Base-by-base conservation (phyloP, 2,329 filamentous ascomycete species). In the Magnaporthiopsis incrustans region DNA sequence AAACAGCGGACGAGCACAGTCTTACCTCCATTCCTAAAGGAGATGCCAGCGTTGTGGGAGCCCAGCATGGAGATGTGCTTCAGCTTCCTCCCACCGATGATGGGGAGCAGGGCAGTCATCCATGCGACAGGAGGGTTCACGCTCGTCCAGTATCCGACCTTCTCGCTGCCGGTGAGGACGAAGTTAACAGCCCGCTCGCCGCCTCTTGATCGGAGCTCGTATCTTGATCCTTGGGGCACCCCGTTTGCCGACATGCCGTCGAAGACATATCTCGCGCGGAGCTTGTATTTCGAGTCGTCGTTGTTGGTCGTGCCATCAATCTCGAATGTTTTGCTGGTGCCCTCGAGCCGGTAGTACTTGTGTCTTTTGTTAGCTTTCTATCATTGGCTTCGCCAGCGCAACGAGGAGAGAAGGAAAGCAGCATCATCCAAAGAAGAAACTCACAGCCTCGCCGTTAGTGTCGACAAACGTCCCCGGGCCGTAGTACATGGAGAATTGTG, bases 31-130 rank as follows among this genome's bases (percentile, higher is more conserved):
- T 67, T 71, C 63, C 73, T 74, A 2, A 66, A 70, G 11, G 69
- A 71, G 76, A 80, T 79, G 33, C 76, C 77, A 0, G 77, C 73
- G 65, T 79, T 76, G 65, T 80, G 77, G 10, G 75, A 74, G 11
- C 77, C 77, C 15, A 77, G 77, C 72, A 80, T 76, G 62, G 72
- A 73, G 33, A 80, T 73, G 38, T 78, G 73, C 59, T 74, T 76
- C 1, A 80, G 69, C 2, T 73, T 76, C 44, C 77, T 72, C 59
- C 66, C 64, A 14, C 66, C 66, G 62, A 70, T 69, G n/a, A 66
- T 61, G 7, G 60, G 35, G 38, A 65, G 62, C 7, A 70, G 57
- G 22, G 32, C 25, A 22, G n/a, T 56, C 69, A 70, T 70, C 68
- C 68, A 69, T 44, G 58, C 61, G 27, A 59, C 56, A n/a, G 60